Conservation (phyloP, 139 green algal species). For the Chlamydomonas urium region DNA sequence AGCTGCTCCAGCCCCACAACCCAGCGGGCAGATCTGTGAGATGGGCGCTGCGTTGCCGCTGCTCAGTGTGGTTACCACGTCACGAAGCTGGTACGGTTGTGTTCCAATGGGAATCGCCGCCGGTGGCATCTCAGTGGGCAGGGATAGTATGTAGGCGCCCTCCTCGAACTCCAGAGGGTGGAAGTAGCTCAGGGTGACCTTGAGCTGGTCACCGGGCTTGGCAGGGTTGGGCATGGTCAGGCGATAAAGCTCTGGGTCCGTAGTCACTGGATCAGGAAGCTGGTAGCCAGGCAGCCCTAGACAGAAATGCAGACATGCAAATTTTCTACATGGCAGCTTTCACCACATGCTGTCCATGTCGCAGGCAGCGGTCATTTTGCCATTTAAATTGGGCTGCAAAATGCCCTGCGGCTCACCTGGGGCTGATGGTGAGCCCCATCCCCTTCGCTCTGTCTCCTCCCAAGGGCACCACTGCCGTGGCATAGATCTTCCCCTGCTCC, state of each 20-base stretch:
- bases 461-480: constrained; percentile 34
- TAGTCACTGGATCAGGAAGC: neutral
- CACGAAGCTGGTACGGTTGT: too few relatives aligned
- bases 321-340: too few relatives aligned
- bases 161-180: constrained; percentile 39
- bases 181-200: constrained; percentile 39
- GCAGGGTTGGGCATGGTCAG: constrained; percentile 20
- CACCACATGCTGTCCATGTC: too few relatives aligned
- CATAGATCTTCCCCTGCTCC: constrained; percentile 27
- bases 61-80: too few relatives aligned
- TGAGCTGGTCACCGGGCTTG: constrained; percentile 31
- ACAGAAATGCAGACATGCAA: too few relatives aligned
- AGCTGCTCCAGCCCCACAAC: too few relatives aligned
- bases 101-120: neutral
- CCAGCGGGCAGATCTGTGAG: too few relatives aligned
- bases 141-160: constrained; percentile 29
- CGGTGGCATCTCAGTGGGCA: constrained; percentile 22
- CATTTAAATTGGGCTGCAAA: too few relatives aligned
- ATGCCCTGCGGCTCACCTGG: too few relatives aligned
- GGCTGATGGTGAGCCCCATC: neutral
- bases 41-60: too few relatives aligned
- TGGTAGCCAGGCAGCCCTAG: constrained; percentile 9
- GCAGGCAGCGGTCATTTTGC: too few relatives aligned
- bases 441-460: constrained; percentile 30
- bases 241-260: constrained; percentile 45